phyloP scores from a whole-genome alignment of 2,329 filamentous ascomycete species.

The Ophiostoma quercus region DNA sequence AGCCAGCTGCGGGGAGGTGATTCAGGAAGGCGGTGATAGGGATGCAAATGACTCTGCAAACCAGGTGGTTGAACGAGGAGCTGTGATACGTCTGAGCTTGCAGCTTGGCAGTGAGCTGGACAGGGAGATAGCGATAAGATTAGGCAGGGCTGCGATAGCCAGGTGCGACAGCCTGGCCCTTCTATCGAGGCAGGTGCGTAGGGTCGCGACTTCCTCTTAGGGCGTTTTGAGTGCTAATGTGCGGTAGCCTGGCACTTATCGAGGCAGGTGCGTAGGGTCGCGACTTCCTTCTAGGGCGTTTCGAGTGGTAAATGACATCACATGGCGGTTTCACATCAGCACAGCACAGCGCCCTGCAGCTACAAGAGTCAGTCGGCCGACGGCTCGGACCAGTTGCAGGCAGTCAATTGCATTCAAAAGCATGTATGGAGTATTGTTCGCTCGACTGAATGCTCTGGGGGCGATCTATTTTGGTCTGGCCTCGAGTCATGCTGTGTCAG shows the following conservation, averaged over 20 bases:
- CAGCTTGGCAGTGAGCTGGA: neutral
- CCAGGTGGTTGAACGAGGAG: neutral
- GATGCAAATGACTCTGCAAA: neutral
- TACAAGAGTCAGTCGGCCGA: neutral
- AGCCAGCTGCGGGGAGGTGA: neutral
- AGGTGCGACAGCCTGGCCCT: too few species aligned
- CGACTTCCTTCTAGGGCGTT: neutral
- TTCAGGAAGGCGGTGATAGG: neutral
- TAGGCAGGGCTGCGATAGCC: neutral
- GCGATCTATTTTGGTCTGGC: neutral
- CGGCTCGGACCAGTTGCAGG: neutral
- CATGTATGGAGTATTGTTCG: neutral
- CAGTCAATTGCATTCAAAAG: neutral
- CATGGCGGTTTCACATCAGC: neutral
- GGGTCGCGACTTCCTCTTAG: too few species aligned
- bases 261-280: neutral
- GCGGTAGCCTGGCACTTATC: too few species aligned
- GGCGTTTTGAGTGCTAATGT: neutral
- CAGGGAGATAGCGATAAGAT: neutral
- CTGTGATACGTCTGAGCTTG: neutral
- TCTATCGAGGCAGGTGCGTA: too few species aligned
- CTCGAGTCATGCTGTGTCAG: slow-evolving; percentile 11
- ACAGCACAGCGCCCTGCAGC: neutral
- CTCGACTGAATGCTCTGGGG: too few species aligned
- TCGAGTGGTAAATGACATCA: neutral